Percentiles rank a stretch among this genome's conserved stretches.
Evolutionary conservation across 176 grass and related monocot species (phyloP).

Genomic region (Oropetium thomaeum): DNA sequence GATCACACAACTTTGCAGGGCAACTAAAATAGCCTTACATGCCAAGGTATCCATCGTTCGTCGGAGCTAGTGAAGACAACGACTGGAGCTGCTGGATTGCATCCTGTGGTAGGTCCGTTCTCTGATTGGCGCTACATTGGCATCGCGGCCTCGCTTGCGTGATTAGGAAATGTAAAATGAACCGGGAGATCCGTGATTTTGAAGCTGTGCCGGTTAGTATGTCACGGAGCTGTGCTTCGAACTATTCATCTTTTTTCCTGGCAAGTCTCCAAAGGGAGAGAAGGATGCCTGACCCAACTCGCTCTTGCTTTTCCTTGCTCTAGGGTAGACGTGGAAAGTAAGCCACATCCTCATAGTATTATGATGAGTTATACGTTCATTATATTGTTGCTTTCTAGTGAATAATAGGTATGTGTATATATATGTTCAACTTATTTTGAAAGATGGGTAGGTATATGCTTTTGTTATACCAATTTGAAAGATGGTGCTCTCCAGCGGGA

Average conservation of each 20-base stretch:
- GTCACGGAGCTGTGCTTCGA: constrained; percentile 25
- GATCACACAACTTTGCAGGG: constrained; percentile 42
- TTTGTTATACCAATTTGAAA: not conserved
- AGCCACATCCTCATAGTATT: not conserved
- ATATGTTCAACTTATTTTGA: not conserved
- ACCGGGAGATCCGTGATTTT: not conserved
- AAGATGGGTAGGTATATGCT: not conserved
- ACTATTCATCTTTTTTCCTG: constrained; percentile 7
- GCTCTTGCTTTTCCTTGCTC: constrained; percentile 26
- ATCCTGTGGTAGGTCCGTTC: constrained; percentile 17
- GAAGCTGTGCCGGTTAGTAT: constrained; percentile 42
- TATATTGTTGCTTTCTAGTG: not conserved
- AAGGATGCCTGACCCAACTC: constrained; percentile 67
- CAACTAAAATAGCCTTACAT: constrained; percentile 28
- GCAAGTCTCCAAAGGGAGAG: constrained; percentile 46
- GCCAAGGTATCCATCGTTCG: constrained; percentile 41
- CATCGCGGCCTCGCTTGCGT: constrained; percentile 1
- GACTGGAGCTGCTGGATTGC: constrained; percentile 19
- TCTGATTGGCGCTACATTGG: constrained; percentile 33
- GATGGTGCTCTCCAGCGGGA: not conserved
- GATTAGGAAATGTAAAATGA: not conserved
- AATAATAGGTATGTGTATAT: not conserved
- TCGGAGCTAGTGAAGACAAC: constrained; percentile 31
- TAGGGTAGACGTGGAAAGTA: not conserved
- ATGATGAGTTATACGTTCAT: not conserved